These are phyloP conservation scores for Fraxinus quadrangulata DNA, from an alignment of 257 asterid genomes.

Conservation along the genomic window DNA sequence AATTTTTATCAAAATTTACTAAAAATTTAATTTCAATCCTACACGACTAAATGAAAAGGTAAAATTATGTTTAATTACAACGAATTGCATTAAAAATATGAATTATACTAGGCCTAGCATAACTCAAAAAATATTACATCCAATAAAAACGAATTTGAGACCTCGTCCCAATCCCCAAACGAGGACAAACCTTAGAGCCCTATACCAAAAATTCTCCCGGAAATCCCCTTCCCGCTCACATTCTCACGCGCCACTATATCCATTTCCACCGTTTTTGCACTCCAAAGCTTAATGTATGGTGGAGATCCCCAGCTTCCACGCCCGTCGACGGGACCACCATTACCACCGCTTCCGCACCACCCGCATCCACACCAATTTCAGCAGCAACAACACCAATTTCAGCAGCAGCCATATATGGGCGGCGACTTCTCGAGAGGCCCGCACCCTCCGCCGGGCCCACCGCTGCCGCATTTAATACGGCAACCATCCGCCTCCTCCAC, in stretches of 20 bases:
- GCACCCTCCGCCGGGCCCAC: constrained; percentile 67
- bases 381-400: constrained; percentile 21
- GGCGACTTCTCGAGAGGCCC: constrained; percentile 75
- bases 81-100: too few relatives aligned
- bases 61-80: too few relatives aligned
- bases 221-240: constrained; percentile 7
- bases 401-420: constrained; percentile 40
- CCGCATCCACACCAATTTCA: constrained; percentile 51
- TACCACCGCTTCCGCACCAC: constrained; percentile 57
- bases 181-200: constrained; percentile 20
- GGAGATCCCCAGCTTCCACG: constrained; percentile 66
- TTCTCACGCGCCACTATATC: background rate
- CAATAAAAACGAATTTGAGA: too few relatives aligned
- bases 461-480: constrained; percentile 75
- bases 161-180: too few relatives aligned
- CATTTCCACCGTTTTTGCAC: constrained; percentile 16
- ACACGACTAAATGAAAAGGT: too few relatives aligned
- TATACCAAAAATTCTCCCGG: constrained; percentile 14
- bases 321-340: constrained; percentile 47
- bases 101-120: too few relatives aligned
- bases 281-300: constrained; percentile 48
- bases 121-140: too few relatives aligned
- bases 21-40: too few relatives aligned
- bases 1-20: too few relatives aligned
- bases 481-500: constrained; percentile 88